These are phyloP conservation scores for Eragrostis nindensis DNA, from an alignment of 176 grass and related monocot genomes.

Conservation along the genomic window DNA sequence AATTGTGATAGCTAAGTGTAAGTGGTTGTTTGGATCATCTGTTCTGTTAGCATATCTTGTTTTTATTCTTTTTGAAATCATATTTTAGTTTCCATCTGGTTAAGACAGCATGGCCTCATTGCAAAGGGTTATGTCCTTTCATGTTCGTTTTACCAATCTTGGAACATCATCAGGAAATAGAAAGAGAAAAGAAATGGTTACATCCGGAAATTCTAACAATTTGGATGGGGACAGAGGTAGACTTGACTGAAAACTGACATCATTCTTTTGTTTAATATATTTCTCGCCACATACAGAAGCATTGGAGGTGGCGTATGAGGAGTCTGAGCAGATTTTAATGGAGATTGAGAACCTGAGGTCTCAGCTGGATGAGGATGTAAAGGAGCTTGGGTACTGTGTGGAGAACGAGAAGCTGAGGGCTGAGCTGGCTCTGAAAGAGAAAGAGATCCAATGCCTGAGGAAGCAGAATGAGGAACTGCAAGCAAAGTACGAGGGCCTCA, in stretches of 20 bases:
- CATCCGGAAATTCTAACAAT: background rate
- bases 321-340: background rate
- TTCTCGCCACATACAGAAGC: background rate
- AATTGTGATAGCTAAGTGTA: no score
- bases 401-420: slow-evolving; percentile 20
- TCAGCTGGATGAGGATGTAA: background rate
- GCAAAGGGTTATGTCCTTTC: no score
- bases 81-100: background rate
- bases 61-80: background rate
- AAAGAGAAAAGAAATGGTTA: slow-evolving; percentile 1
- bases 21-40: background rate
- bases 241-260: background rate
- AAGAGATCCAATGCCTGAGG: background rate
- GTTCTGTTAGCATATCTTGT: background rate
- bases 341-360: slow-evolving; percentile 14
- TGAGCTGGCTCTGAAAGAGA: background rate
- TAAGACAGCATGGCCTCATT: background rate
- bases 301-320: background rate
- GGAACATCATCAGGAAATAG: background rate
- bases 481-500: no score
- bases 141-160: background rate
- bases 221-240: background rate
- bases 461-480: background rate
- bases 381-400: background rate
- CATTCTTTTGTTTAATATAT: background rate